Evolutionary conservation across 495 filamentous ascomycete genomes (phyloP).

Genomic region (Annulohypoxylon bovei): DNA sequence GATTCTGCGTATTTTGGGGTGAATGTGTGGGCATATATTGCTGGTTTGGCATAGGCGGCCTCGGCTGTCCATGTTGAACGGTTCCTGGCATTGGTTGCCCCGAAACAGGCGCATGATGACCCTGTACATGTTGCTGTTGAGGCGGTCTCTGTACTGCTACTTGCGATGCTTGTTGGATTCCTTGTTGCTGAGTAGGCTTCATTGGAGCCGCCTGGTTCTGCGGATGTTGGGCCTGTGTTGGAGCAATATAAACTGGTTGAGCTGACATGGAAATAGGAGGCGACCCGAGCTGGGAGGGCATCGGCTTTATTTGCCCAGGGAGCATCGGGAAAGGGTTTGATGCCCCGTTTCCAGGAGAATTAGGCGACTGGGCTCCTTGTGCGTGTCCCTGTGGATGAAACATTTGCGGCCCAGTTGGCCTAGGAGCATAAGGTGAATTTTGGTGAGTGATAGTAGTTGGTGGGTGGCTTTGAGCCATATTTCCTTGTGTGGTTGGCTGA

Average conservation of each 20-base stretch:
- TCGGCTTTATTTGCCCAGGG: conserved; percentile 43
- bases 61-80: conserved; percentile 25
- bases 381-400: conserved; percentile 12
- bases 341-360: background rate
- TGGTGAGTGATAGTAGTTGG: conserved; percentile 7
- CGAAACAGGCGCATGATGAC: background rate
- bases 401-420: conserved; percentile 15
- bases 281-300: conserved; percentile 44
- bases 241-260: conserved; percentile 10
- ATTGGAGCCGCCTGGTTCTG: background rate
- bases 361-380: conserved; percentile 9
- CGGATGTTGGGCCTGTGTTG: conserved; percentile 1
- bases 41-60: conserved; percentile 28
- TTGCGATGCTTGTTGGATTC: conserved; percentile 9
- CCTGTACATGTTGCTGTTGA: conserved; percentile 23
- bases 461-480: conserved; percentile 1
- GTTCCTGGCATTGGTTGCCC: conserved; percentile 15
- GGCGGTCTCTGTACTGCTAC: conserved; percentile 14
- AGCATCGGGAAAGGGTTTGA: conserved; percentile 45
- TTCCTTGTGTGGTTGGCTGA: conserved; percentile 16
- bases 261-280: conserved; percentile 10
- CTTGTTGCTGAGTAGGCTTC: conserved; percentile 16
- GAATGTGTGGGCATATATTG: conserved; percentile 18
- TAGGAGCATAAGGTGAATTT: conserved; percentile 13
- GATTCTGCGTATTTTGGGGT: conserved; percentile 8